Conservation (phyloP, 2,329 filamentous ascomycete species). For the Ophiostoma ips region DNA sequence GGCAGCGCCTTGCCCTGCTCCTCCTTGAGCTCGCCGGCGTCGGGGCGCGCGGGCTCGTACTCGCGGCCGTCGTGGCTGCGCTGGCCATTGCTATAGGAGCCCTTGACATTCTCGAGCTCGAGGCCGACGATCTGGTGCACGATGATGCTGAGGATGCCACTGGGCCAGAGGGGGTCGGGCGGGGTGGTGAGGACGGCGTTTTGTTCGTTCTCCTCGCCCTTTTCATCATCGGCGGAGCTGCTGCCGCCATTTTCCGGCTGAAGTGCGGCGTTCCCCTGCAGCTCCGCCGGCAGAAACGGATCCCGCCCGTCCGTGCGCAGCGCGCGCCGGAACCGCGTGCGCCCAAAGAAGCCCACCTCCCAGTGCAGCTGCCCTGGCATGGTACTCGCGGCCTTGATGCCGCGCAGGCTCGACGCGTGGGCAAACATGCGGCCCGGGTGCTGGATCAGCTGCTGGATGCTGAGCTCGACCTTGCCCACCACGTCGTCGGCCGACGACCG, state of each 20-base stretch:
- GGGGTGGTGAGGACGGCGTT: slow-evolving; percentile 77
- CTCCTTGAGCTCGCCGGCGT: slow-evolving; percentile 73
- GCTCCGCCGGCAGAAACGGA: slow-evolving; percentile 55
- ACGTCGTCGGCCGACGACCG: slow-evolving; percentile 85
- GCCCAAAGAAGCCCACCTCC: slow-evolving; percentile 92
- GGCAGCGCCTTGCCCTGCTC: slow-evolving; percentile 70
- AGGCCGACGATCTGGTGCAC: slow-evolving; percentile 93
- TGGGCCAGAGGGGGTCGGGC: slow-evolving; percentile 92
- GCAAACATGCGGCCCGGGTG: slow-evolving; percentile 89
- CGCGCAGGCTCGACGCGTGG: slow-evolving; percentile 68
- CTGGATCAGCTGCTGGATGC: slow-evolving; percentile 88
- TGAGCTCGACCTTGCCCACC: slow-evolving; percentile 85
- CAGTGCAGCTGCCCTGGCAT: slow-evolving; percentile 94
- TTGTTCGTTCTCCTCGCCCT: too few relatives aligned
- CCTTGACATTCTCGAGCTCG: slow-evolving; percentile 81
- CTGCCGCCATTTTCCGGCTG: slow-evolving; percentile 79
- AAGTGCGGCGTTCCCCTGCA: slow-evolving; percentile 61
- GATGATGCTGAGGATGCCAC: slow-evolving; percentile 71
- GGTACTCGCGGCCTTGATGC: slow-evolving; percentile 66
- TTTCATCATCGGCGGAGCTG: slow-evolving; percentile 53
- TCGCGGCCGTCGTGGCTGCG: slow-evolving; percentile 58
- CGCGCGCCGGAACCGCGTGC: slow-evolving; percentile 73
- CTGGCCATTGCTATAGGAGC: slow-evolving; percentile 65
- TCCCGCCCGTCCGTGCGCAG: slow-evolving; percentile 81
- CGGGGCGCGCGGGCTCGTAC: slow-evolving; percentile 72